phyloP scores from a whole-genome alignment of 2,329 filamentous ascomycete genomes.

The Venturia nashicola region DNA sequence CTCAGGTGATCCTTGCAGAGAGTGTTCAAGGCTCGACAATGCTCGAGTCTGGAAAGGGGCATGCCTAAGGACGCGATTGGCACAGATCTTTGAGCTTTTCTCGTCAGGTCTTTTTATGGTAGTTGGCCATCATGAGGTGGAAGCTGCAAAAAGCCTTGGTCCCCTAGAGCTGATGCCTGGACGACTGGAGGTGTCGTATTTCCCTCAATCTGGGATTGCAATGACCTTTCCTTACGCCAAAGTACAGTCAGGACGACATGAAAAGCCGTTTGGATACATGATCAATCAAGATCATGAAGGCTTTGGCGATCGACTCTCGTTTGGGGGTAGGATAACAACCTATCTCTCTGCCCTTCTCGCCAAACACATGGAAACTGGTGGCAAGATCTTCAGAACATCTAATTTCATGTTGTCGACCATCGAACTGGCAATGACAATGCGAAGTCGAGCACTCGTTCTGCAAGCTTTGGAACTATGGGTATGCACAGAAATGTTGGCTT shows the following conservation, averaged over 20 bases:
- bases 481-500: conserved; percentile 18
- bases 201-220: conserved; percentile 32
- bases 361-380: conserved; percentile 34
- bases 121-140: conserved; percentile 39
- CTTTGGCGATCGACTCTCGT: neutral
- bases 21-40: conserved; percentile 46
- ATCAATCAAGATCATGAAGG: conserved; percentile 6
- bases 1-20: conserved; percentile 45
- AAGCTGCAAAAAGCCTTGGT: conserved; percentile 34
- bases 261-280: neutral
- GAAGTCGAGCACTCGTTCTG: neutral
- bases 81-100: conserved; percentile 46
- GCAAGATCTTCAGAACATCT: conserved; percentile 24
- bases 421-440: conserved; percentile 16
- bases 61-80: conserved; percentile 45
- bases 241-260: conserved; percentile 16
- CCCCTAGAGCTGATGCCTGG: conserved; percentile 36
- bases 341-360: neutral
- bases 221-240: conserved; percentile 34
- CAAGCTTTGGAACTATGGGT: conserved; percentile 19
- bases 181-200: conserved; percentile 41
- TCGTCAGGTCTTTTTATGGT: conserved; percentile 42
- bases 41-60: conserved; percentile 49
- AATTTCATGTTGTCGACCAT: conserved; percentile 39
- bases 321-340: neutral